Conservation (phyloP, 768 basidiomycete species). For the Crepidotus variabilis region DNA sequence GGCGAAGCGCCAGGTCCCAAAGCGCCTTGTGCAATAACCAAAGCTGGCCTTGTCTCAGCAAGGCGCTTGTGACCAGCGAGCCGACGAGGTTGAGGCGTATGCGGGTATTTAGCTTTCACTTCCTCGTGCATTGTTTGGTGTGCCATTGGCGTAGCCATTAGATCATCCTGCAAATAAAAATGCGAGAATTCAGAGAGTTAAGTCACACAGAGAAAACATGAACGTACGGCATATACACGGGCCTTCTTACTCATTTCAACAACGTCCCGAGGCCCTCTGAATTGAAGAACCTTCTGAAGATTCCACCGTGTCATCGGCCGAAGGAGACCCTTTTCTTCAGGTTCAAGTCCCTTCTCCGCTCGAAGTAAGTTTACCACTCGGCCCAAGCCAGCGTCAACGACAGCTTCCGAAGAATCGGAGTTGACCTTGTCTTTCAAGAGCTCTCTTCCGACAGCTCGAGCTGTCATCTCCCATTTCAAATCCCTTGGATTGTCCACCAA, state of each 20-base stretch:
- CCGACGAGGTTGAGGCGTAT: constrained; percentile 25
- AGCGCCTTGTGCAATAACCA: constrained; percentile 52
- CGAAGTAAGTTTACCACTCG: constrained; percentile 44
- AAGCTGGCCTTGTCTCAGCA: constrained; percentile 53
- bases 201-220: not conserved
- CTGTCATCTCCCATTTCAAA: constrained; percentile 83
- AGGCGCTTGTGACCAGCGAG: constrained; percentile 56
- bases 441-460: constrained; percentile 86
- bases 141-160: constrained; percentile 63
- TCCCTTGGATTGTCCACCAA: constrained; percentile 94
- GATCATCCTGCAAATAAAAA: constrained; percentile 47
- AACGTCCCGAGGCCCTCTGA: constrained; percentile 43
- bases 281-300: constrained; percentile 69
- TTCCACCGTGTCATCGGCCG: constrained; percentile 72
- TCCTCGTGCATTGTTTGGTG: constrained; percentile 43
- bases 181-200: constrained; percentile 6
- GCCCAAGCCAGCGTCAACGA: constrained; percentile 49
- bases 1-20: constrained; percentile 29
- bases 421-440: constrained; percentile 55
- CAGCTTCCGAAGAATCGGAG: constrained; percentile 34
- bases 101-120: constrained; percentile 30
- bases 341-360: constrained; percentile 39
- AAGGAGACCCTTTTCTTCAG: constrained; percentile 36
- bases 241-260: constrained; percentile 52
- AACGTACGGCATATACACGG: constrained; percentile 61